Base-by-base conservation (phyloP, 495 filamentous ascomycete species). In the Xylona heveae region DNA sequence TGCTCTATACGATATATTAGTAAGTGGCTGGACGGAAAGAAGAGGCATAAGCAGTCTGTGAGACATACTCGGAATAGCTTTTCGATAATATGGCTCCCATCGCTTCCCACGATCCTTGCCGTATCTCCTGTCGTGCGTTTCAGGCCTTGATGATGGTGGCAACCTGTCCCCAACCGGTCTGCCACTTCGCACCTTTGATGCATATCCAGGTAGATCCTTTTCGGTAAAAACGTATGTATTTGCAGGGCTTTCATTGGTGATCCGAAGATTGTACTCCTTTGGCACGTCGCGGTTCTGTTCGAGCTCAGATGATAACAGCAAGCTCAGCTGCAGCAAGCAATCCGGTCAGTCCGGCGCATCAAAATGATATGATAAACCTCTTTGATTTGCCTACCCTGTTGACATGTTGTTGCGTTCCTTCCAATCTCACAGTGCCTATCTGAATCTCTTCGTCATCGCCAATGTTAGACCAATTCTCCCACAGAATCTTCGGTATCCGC, bases 161-260 rank as follows among this genome's bases (percentile, higher is more conserved):
- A 31, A 31, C 13, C 2, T 8, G 6, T 6, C 6, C 10, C 31
- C 30, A 6, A 6, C 24, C 18, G 14, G 17, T 19, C n/a, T n/a
- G n/a, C n/a, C n/a, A n/a, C n/a, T n/a, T n/a, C n/a, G n/a, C 12
- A 38, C 37, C 16, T 36, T 36, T 14, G 43, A 43, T 34, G 44
- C 44, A 35, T 71, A 82, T 18, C 78, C 79, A 1, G 82, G 75
- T 15, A 90, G 62, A 46, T 95, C 78, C 48, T 88, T 82, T 51
- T 95, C 84, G 10, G 74, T 77, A 45, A 95, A 95, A 24, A 94
- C 53, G 45, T 69, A 92, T 5, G 78, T 85, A 45, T 94, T 97
- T 45, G 66, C 53, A 30, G 71, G 51, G 40, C 66, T 46, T 43
- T 57, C 41, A 43, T 66, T 74, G 35, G 59, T 71, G 36, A 76